phyloP scores from a whole-genome alignment of 768 basidiomycete genomes.

The Boletus insuetus region DNA sequence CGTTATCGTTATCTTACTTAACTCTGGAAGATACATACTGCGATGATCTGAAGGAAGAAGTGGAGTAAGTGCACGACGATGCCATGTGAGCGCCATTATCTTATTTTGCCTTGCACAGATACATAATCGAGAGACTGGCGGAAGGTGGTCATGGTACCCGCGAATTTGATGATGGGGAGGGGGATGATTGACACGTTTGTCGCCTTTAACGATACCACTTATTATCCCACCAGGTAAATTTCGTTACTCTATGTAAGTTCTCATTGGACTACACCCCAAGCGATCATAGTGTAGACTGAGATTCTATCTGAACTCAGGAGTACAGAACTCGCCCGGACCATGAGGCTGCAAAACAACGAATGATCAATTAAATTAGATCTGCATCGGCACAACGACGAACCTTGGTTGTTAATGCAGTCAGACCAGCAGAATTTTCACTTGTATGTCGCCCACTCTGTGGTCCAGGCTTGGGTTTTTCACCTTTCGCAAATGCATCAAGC shows the following conservation, averaged over 20 bases:
- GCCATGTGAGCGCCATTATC: background rate
- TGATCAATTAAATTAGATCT: conserved; percentile 1
- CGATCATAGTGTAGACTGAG: background rate
- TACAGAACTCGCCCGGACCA: conserved; percentile 89
- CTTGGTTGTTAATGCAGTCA: conserved; percentile 77
- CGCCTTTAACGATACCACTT: background rate
- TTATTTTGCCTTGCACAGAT: conserved; percentile 39
- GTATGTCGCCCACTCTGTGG: conserved; percentile 86
- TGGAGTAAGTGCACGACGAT: conserved; percentile 52
- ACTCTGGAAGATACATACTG: conserved; percentile 68
- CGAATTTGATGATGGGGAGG: conserved; percentile 79
- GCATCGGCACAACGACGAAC: conserved; percentile 36
- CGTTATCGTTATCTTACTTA: conserved; percentile 1
- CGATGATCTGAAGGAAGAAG: conserved; percentile 81
- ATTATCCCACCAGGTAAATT: background rate
- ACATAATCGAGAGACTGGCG: conserved; percentile 64
- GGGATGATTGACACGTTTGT: conserved; percentile 60
- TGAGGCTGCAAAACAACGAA: conserved; percentile 60
- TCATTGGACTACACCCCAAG: background rate
- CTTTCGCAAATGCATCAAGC: conserved; percentile 75
- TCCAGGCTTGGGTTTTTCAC: conserved; percentile 88
- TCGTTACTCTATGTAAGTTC: background rate
- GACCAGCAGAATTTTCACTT: conserved; percentile 90
- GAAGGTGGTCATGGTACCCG: conserved; percentile 71
- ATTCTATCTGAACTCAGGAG: conserved; percentile 76